These are phyloP conservation scores for Aspergillus fumigatiaffinis DNA, from an alignment of 2,329 filamentous ascomycete species.

Conservation along the genomic window DNA sequence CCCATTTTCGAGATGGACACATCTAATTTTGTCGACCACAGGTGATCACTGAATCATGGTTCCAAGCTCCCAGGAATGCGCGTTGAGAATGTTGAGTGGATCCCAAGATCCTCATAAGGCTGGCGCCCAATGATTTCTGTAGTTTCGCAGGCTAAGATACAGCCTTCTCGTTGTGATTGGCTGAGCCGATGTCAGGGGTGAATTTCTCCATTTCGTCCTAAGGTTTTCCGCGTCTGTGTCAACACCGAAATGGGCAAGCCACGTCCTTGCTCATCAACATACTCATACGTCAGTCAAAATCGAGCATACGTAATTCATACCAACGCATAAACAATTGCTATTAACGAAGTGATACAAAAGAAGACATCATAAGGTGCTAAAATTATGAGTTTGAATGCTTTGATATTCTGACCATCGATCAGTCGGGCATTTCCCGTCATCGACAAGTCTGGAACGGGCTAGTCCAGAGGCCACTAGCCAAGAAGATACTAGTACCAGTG, in stretches of 20 bases:
- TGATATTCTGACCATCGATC: neutral
- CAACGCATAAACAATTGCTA: neutral
- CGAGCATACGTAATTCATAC: neutral
- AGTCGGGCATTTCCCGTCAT: neutral
- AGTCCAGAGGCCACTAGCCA: neutral
- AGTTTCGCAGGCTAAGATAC: neutral
- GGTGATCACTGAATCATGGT: neutral
- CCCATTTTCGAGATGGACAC: neutral
- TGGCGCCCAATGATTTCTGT: neutral
- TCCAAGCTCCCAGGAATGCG: neutral
- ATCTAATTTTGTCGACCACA: neutral
- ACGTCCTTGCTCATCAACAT: neutral
- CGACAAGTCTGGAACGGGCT: neutral
- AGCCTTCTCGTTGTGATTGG: neutral
- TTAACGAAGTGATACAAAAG: neutral
- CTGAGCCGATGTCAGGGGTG: neutral
- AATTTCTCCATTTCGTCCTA: neutral
- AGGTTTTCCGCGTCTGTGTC: neutral
- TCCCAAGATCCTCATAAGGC: neutral
- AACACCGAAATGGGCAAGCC: neutral
- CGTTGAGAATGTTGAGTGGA: too few species aligned
- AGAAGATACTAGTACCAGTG: neutral
- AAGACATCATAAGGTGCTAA: neutral
- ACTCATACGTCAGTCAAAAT: neutral
- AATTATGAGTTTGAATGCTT: neutral